Base-by-base conservation (phyloP, 2,329 filamentous ascomycete genomes). In the Epichloe gansuensis region DNA sequence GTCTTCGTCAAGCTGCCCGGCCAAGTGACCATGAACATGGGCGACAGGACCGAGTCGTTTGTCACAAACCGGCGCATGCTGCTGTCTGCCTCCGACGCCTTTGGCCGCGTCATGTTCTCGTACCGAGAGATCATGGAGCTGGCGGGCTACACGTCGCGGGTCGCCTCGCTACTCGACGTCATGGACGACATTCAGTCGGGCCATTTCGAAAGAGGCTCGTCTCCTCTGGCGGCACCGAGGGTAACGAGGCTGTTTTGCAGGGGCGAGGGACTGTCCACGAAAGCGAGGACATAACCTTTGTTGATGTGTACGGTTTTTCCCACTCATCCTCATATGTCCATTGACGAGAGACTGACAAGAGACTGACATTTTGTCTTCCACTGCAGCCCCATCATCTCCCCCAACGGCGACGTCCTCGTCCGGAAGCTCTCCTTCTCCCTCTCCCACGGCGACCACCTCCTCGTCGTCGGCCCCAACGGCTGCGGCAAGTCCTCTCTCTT, bases 51-150 rank as follows among this genome's bases (percentile, higher is more conserved):
- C 39, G 81, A 83, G 67, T 85, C 82, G 55, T 97, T 98, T 63
- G 87, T 98, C 42, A 98, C 91, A 1, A 98, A 97, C 66, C 77
- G 93, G 45, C 80, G 93, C 54, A 87, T 98, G 78, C 76, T 98
- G 12, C 77, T 98, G 5, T 91, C 88, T 41, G 93, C 90, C 1
- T 97, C 91, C 0, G 93, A 98, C 65, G 91, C 91, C 25, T 96
- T 96, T 64, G 91, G 91, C 1, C 85, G 93, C 54, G 77, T 97
- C 58, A 96, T 96, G 91, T 96, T 95, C 71, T 95, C 88, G 2
- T 97, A 96, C 75, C 91, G 95, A 61, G 93, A 98, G 66, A 85
- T 98, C 57, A 95, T 91, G 66, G 91, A 98, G 68, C 75, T 98
- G 34, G 93, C 93, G 0, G 93, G 93, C 38, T 94, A 95, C 72